These are phyloP conservation scores for Sechiopsis laciniata DNA, from an alignment of 306 rosid genomes.

Conservation along the genomic window DNA sequence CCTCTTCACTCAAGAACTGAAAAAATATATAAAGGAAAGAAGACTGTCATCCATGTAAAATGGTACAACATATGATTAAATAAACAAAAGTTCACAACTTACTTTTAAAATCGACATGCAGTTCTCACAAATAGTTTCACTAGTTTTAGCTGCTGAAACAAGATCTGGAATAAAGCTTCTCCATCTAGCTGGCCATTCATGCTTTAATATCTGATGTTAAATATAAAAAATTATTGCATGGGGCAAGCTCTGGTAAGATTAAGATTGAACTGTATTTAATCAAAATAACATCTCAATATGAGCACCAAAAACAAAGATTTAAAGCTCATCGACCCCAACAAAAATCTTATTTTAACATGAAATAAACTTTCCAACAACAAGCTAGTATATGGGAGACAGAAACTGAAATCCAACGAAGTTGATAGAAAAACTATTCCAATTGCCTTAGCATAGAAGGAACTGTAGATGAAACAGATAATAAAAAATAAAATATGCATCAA, in stretches of 20 bases:
- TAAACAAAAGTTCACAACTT: slow-evolving; percentile 16
- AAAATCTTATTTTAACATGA: not conserved
- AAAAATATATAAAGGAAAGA: slow-evolving; percentile 17
- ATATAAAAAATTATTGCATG: not conserved
- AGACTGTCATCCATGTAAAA: slow-evolving; percentile 5
- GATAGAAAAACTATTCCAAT: not conserved
- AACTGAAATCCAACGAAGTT: not conserved
- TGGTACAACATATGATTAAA: not conserved
- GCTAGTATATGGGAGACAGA: not conserved
- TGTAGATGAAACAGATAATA: not conserved
- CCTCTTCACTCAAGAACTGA: slow-evolving; percentile 64
- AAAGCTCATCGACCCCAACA: not conserved
- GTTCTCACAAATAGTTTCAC: slow-evolving; percentile 95
- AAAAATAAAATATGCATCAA: not conserved
- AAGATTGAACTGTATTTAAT: not conserved
- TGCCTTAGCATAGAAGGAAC: not conserved
- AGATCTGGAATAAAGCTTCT: slow-evolving; percentile 91
- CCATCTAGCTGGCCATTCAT: slow-evolving; percentile 98
- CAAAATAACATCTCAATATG: not conserved
- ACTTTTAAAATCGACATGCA: slow-evolving; percentile 94
- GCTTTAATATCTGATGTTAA: slow-evolving; percentile 75
- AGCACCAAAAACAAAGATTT: not conserved
- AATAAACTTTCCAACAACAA: not conserved
- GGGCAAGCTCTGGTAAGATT: not conserved
- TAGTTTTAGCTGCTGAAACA: slow-evolving; percentile 81